Base-by-base conservation (phyloP, 2,329 filamentous ascomycete species). In the Ophiostoma sp. region DNA sequence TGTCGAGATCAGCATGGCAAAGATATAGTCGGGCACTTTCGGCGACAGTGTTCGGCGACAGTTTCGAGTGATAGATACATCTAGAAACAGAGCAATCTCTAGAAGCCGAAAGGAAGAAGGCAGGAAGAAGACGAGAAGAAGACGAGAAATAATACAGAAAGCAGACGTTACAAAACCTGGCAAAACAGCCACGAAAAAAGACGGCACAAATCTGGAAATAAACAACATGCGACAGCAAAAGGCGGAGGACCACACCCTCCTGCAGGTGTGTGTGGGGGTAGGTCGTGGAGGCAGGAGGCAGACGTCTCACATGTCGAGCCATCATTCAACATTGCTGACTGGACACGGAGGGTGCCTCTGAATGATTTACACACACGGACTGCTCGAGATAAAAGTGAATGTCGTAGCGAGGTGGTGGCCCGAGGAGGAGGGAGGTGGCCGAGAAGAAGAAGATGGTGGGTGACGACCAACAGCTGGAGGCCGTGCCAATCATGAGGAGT, bases 181-280 rank as follows among this genome's bases (percentile, higher is more conserved):
- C 57, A 57, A 27, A 13, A 57, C 10, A 11, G 13, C 6, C 44
- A 1, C 27, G 27, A 31, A 31, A 57, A 60, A 62, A 35, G 54
- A 17, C 13, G 1, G 13, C 11, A 36, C 11, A 64, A 35, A 31
- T 31, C 27, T 31, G 27, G 27, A 60, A 60, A 7, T 48, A 10
- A 35, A 64, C 6, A 64, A 64, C 3, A 64, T 17, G 33, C 60
- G 60, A 15, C 57, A 64, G 57, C 57, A 64, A 65, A 39, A 41
- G 62, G 62, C 20, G 62, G 33, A 65, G 62, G 35, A 23, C 20
- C 7, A 62, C 57, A 35, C 60, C 35, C 33, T 65, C 33, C 60
- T 65, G 35, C 62, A 65, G 15, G 62, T 65, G 62, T 65, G 62
- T 65, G 62, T 65, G 62, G 62, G 62, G 62, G 62, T 64, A 23